phyloP scores from a whole-genome alignment of 2,329 filamentous ascomycete genomes.

The Exophiala sideris region DNA sequence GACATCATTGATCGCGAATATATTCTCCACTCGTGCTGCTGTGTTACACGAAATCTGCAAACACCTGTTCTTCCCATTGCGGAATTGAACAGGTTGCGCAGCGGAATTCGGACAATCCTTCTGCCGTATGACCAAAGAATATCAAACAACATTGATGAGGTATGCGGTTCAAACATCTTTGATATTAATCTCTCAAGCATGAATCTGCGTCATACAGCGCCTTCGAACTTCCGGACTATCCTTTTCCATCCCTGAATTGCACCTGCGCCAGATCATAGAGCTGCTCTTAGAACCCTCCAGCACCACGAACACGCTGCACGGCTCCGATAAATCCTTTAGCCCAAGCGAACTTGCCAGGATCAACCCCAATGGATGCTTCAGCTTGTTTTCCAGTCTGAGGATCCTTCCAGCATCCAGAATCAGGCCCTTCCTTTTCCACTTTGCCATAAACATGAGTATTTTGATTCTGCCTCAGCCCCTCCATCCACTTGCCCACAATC shows the following conservation, averaged over 20 bases:
- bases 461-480: slow-evolving; percentile 61
- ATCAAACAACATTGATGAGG: background rate
- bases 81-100: background rate
- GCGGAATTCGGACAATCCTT: background rate
- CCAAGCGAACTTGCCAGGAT: slow-evolving; percentile 58
- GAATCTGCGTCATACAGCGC: background rate
- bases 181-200: background rate
- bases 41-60: background rate
- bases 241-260: background rate
- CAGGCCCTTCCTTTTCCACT: slow-evolving; percentile 38
- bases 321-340: slow-evolving; percentile 57
- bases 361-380: slow-evolving; percentile 50
- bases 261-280: background rate
- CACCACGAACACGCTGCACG: slow-evolving; percentile 56
- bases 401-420: slow-evolving; percentile 64
- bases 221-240: background rate
- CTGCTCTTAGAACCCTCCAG: slow-evolving; percentile 49
- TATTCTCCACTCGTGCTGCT: background rate
- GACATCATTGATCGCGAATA: background rate
- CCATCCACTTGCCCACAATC: slow-evolving; percentile 62
- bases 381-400: slow-evolving; percentile 44
- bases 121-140: background rate
- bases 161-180: background rate
- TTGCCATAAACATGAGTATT: slow-evolving; percentile 61
- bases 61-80: background rate